phyloP scores from a whole-genome alignment of 129 eudicot species.

The Silybum marianum region DNA sequence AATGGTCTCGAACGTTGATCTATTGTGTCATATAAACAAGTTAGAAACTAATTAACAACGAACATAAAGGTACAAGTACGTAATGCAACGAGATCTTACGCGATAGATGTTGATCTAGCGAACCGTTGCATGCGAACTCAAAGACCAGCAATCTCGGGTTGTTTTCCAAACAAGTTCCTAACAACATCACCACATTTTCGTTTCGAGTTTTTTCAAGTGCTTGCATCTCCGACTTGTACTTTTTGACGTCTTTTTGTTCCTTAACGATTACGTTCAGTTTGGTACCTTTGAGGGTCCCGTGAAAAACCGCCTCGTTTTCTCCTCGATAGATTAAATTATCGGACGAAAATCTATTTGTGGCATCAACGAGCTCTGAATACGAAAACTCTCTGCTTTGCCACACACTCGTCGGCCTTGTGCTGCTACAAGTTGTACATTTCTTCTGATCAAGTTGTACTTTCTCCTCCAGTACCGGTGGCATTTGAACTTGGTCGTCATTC shows the following conservation, averaged over 20 bases:
- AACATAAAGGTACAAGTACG: not conserved
- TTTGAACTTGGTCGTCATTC: not conserved
- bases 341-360: constrained; percentile 47
- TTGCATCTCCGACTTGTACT: constrained; percentile 38
- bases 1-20: constrained; percentile 34
- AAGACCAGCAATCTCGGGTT: constrained; percentile 29
- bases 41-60: not conserved
- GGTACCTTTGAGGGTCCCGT: constrained; percentile 27
- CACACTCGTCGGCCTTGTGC: constrained; percentile 30
- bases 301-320: constrained; percentile 41
- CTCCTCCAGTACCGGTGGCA: not conserved
- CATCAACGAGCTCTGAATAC: constrained; percentile 35
- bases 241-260: constrained; percentile 37
- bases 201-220: constrained; percentile 33
- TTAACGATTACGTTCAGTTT: constrained; percentile 33
- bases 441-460: constrained; percentile 15
- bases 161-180: constrained; percentile 37
- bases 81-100: constrained; percentile 21
- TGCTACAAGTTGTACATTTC: constrained; percentile 38
- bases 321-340: constrained; percentile 45
- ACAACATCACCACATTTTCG: constrained; percentile 42
- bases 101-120: constrained; percentile 47
- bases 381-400: constrained; percentile 28
- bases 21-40: constrained; percentile 13
- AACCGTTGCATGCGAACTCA: constrained; percentile 47